A percentile compares a stretch with the other conserved stretches of the same genome.
These are phyloP conservation scores for Tulasnella sp. DNA, from an alignment of 768 basidiomycete species.

Conservation along the genomic window DNA sequence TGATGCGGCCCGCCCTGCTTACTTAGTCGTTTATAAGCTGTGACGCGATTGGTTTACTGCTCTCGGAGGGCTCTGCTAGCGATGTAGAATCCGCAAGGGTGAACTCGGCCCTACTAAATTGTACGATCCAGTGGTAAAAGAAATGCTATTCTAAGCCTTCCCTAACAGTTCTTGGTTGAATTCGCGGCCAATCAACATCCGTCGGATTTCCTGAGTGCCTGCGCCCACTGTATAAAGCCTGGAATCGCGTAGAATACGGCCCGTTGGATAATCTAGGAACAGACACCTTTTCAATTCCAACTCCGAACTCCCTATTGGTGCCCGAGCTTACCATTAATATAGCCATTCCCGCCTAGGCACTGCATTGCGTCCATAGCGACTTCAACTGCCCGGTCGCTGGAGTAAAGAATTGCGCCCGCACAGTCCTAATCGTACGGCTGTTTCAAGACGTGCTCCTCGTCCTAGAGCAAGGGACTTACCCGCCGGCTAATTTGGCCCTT, in stretches of 20 bases:
- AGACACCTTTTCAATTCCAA: no score
- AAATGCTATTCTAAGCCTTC: not conserved
- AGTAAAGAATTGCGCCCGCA: conserved; percentile 90
- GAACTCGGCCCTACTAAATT: no score
- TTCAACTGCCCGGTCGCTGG: conserved; percentile 87
- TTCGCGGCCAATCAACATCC: conserved; percentile 91
- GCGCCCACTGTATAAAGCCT: conserved; percentile 90
- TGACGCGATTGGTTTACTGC: not conserved
- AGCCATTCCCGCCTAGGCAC: conserved; percentile 91
- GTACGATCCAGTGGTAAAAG: no score
- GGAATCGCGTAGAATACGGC: conserved; percentile 81
- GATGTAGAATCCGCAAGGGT: no score
- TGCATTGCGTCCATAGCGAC: conserved; percentile 91
- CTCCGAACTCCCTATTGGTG: no score
- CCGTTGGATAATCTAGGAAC: conserved; percentile 76
- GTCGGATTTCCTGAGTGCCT: conserved; percentile 92
- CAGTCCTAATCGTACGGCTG: no score
- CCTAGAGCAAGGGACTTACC: no score
- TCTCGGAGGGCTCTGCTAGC: no score
- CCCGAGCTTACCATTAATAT: conserved; percentile 71
- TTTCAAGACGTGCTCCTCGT: no score
- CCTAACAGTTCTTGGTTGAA: conserved; percentile 62
- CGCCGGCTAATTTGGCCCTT: conserved; percentile 68
- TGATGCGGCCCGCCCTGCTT: not conserved
- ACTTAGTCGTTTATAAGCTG: not conserved